These are phyloP conservation scores for Tetrapyrgos nigripes DNA, from an alignment of 1,284 basidiomycete species.

Conservation along the genomic window DNA sequence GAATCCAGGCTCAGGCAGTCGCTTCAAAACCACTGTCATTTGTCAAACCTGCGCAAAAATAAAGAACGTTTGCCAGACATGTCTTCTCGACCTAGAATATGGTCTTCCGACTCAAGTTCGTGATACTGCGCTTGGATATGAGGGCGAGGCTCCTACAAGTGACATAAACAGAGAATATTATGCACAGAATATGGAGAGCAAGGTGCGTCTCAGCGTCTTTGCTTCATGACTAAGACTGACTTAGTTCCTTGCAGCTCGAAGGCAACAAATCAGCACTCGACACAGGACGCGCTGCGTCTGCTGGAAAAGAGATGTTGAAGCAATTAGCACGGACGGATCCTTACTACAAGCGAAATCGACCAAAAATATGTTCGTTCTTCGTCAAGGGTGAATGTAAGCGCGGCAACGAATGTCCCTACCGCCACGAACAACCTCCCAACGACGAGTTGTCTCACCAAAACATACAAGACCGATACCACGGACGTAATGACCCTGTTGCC, in stretches of 20 bases:
- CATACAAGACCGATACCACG: conserved; percentile 92
- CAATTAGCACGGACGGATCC: conserved; percentile 93
- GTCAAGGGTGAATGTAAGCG: conserved; percentile 95
- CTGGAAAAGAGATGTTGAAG: conserved; percentile 96
- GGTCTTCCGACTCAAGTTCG: conserved; percentile 96
- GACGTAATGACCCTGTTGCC: conserved; percentile 90
- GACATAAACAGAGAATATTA: conserved; percentile 98
- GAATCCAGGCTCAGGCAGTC: conserved; percentile 93
- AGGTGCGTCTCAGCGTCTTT: conserved; percentile 55
- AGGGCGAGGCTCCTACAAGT: conserved; percentile 90
- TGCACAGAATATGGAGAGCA: conserved; percentile 94
- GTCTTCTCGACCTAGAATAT: conserved; percentile 95
- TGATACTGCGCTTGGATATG: conserved; percentile 90
- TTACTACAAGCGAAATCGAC: conserved; percentile 95
- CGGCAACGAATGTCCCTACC: conserved; percentile 92
- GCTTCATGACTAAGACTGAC: neutral
- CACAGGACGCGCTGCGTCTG: conserved; percentile 71
- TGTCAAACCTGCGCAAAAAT: conserved; percentile 99
- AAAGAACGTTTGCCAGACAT: conserved; percentile 99
- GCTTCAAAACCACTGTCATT: conserved; percentile 98
- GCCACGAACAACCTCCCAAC: conserved; percentile 89
- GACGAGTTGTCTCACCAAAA: conserved; percentile 91
- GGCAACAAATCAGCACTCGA: conserved; percentile 74
- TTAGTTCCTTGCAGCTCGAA: conserved; percentile 56
- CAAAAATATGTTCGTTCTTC: conserved; percentile 95